Base-by-base conservation (phyloP, 805 yeast species). In the Ogataea pini region DNA sequence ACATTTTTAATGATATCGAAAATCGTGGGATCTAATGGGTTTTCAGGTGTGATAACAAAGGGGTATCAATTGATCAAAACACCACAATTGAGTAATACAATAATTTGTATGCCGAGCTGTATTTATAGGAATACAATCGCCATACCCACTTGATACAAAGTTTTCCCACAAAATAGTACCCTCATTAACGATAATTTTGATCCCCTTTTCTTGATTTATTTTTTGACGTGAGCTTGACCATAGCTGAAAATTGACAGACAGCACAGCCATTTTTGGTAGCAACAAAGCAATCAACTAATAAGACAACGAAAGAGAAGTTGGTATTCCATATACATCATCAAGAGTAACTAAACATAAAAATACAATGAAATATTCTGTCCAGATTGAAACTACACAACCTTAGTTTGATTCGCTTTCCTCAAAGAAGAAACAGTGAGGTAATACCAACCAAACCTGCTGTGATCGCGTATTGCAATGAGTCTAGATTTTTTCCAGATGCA, bases 371-470 rank as follows among this genome's bases (percentile, higher is more conserved):
- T n/a, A 25, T 4, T 7, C 13, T 38, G 19, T 12, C 18, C 22
- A 25, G 7, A 38, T 16, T 36, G 39, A 38, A 33, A 37, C 48
- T 22, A 28, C 31, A 28, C 31, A 10, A 28, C 4, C 4, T 28
- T 10, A 28, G 31, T 12, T 12, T 13, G 22, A 4, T 34, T 34
- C 37, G 4, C 5, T 17, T 5, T 34, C 14, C n/a, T 55, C 49
- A 64, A 36, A 63, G 49, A 22, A 62, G 49, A 46, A 62, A 24
- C 13, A 50, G 48, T 44, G 57, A 63, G 24, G 64, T 56, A 43
- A 58, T 24, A 18, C 55, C 62, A 49, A 57, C 54, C 24, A 63
- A 49, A 37, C 61, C 61, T 6, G 51, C 45, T 10, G 55, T 54
- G 13, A 59, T 44, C 14, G 55, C 57, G 14, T 54, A 40, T 20